These are phyloP conservation scores for Dactylis glomerata DNA, from an alignment of 176 grass and related monocot species.

Conservation along the genomic window DNA sequence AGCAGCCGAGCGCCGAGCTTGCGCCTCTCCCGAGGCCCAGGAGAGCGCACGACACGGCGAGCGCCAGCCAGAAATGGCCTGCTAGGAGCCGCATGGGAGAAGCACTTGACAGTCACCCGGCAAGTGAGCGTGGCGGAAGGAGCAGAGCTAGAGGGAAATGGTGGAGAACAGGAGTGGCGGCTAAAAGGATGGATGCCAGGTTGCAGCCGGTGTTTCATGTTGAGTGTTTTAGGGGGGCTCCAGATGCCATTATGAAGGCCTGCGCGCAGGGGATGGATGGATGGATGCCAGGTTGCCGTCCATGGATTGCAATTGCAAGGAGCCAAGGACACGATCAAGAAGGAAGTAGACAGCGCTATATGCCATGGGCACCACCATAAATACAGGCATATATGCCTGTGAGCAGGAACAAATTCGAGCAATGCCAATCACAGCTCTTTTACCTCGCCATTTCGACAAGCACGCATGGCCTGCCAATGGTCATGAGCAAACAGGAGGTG, in stretches of 20 bases:
- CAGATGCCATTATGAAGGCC: constrained; percentile 9
- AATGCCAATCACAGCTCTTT: background rate
- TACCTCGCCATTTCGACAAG: background rate
- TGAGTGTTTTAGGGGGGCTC: constrained; percentile 9
- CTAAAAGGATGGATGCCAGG: background rate
- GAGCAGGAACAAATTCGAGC: background rate
- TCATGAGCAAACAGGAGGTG: background rate
- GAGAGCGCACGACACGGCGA: constrained; percentile 19
- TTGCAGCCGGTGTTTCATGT: constrained; percentile 19
- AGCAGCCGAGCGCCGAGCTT: constrained; percentile 29
- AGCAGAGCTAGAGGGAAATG: background rate
- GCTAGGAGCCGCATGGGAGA: constrained; percentile 4
- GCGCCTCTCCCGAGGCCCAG: background rate
- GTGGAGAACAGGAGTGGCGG: background rate
- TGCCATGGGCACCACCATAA: constrained; percentile 4
- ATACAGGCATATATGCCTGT: background rate
- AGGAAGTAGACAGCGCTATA: background rate
- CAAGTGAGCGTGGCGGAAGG: background rate
- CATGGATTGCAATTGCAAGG: constrained; percentile 26
- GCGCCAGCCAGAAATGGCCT: background rate
- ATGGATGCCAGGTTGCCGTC: constrained; percentile 20
- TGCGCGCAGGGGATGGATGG: background rate
- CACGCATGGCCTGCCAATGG: background rate
- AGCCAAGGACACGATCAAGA: constrained; percentile 27
- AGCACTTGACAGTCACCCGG: background rate